Conservation (phyloP, 768 basidiomycete genomes). For the Tricholoma terreum region DNA sequence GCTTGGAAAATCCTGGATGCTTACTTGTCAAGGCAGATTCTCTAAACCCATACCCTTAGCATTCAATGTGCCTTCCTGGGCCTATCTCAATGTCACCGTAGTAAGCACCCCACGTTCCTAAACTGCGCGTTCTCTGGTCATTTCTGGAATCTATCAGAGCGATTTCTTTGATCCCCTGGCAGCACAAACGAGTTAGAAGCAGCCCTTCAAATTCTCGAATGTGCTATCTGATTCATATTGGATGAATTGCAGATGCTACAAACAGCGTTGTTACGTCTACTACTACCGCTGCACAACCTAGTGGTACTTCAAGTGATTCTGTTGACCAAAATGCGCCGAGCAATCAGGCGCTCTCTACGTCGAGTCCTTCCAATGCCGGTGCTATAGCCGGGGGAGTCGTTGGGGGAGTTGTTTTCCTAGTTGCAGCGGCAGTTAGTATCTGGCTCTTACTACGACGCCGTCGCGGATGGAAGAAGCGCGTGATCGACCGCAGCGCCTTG, state of each 20-base stretch:
- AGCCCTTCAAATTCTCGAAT: not conserved
- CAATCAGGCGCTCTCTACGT: not conserved
- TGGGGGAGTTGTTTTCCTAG: conserved; percentile 46
- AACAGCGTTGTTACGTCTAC: conserved; percentile 14
- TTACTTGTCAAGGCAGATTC: conserved; percentile 35
- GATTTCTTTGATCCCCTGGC: conserved; percentile 32
- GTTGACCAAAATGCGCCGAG: not conserved
- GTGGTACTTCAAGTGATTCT: conserved; percentile 3
- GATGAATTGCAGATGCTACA: not conserved
- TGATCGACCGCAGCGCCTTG: not conserved
- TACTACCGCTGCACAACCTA: conserved; percentile 4
- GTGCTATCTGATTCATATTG: not conserved
- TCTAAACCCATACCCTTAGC: conserved; percentile 39
- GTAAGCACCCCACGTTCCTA: conserved; percentile 17
- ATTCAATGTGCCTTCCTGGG: conserved; percentile 53
- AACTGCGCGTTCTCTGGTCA: not conserved
- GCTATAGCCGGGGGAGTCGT: conserved; percentile 63
- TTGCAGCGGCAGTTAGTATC: conserved; percentile 31
- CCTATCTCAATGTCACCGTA: conserved; percentile 48
- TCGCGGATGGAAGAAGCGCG: conserved; percentile 4
- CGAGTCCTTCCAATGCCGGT: conserved; percentile 37
- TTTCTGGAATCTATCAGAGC: conserved; percentile 11
- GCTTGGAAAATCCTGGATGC: not conserved
- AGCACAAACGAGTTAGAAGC: conserved; percentile 22
- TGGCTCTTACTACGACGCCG: conserved; percentile 35